phyloP scores from a whole-genome alignment of 2,329 filamentous ascomycete genomes.

The Gaeumannomyces sp. region DNA sequence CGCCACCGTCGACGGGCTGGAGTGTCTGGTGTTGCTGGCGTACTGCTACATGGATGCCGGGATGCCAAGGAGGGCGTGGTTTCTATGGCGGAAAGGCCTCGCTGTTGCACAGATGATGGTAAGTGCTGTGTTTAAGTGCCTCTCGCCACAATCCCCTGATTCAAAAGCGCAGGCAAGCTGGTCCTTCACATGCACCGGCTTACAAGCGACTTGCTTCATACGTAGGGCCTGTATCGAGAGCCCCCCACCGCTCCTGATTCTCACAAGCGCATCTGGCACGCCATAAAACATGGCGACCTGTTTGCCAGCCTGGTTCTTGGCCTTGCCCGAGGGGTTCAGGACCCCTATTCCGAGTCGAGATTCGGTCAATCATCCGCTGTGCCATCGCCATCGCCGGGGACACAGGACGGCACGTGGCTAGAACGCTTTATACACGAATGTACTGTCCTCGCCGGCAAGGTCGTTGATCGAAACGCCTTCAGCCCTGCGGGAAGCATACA shows the following conservation, averaged over 20 bases:
- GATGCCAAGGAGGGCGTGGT: neutral
- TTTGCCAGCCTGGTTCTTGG: slow-evolving; percentile 1
- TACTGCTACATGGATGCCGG: neutral
- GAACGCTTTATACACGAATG: neutral
- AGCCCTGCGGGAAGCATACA: too few species aligned
- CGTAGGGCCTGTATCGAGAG: neutral
- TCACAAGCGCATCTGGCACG: neutral
- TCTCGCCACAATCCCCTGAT: too few species aligned
- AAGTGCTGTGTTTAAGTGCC: neutral
- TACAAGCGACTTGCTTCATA: neutral
- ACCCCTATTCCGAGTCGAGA: neutral
- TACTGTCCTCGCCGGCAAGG: neutral
- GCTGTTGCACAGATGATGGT: neutral
- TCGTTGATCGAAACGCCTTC: neutral
- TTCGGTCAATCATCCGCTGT: too few species aligned
- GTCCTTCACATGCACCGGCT: too few species aligned
- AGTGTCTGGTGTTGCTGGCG: neutral
- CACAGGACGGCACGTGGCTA: neutral
- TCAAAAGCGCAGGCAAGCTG: too few species aligned
- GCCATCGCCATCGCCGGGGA: too few species aligned
- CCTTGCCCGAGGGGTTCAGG: neutral
- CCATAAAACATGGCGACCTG: neutral
- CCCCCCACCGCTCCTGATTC: neutral
- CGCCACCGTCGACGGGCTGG: neutral
- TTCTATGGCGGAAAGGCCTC: neutral